A percentile compares a stretch with the other conserved stretches of the same genome.
These are phyloP conservation scores for Calophaca sinica DNA, from an alignment of 306 rosid genomes.

Conservation along the genomic window DNA sequence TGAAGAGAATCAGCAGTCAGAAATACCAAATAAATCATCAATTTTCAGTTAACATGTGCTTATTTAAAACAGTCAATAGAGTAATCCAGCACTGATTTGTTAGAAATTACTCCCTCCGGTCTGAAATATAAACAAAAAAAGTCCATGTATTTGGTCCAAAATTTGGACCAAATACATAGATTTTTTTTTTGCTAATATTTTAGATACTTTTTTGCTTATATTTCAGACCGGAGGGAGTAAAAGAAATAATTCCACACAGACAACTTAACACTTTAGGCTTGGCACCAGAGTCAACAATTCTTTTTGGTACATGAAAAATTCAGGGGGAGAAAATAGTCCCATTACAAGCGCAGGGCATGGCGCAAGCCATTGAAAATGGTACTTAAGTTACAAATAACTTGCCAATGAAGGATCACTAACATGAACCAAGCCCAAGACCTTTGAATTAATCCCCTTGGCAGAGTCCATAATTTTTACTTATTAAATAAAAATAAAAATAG, in stretches of 20 bases:
- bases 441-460: slow-evolving; percentile 5
- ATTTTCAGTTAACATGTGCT: slow-evolving; percentile 2
- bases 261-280: slow-evolving; percentile 13
- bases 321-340: neutral
- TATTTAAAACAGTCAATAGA: slow-evolving; percentile 20
- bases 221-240: neutral
- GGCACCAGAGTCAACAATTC: neutral
- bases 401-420: slow-evolving; percentile 4
- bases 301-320: slow-evolving; percentile 18
- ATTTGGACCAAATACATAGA: too few relatives aligned
- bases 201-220: too few relatives aligned
- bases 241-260: slow-evolving; percentile 4
- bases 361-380: slow-evolving; percentile 17
- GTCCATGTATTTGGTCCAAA: too few relatives aligned
- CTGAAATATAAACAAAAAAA: too few relatives aligned
- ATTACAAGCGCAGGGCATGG: slow-evolving; percentile 31
- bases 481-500: slow-evolving; percentile 37
- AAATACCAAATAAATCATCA: slow-evolving; percentile 40
- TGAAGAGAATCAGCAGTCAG: slow-evolving; percentile 5
- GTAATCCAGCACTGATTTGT: neutral
- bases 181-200: too few relatives aligned
- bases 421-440: slow-evolving; percentile 16
- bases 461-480: neutral
- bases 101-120: neutral
- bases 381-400: slow-evolving; percentile 6